These are phyloP conservation scores for Exophiala oligosperma DNA, from an alignment of 2,329 filamentous ascomycete genomes.

Conservation along the genomic window DNA sequence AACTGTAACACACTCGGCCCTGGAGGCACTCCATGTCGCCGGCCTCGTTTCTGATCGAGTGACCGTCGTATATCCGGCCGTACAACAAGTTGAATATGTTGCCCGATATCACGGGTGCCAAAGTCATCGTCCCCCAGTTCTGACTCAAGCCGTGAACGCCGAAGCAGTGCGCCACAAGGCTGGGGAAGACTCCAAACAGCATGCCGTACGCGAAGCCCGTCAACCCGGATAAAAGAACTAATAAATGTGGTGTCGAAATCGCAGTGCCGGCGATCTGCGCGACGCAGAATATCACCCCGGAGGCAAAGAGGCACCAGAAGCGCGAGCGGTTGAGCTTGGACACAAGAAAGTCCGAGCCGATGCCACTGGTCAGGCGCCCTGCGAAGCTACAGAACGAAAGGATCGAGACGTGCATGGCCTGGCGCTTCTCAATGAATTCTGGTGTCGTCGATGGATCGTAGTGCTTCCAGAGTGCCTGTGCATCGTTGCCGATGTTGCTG, in stretches of 20 bases:
- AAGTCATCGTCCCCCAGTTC: conserved; percentile 95
- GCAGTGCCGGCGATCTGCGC: conserved; percentile 76
- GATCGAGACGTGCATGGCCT: conserved; percentile 91
- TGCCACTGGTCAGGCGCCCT: conserved; percentile 77
- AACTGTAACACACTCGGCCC: conserved; percentile 76
- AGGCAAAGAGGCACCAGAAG: conserved; percentile 85
- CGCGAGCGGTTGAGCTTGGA: conserved; percentile 77
- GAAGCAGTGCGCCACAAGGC: conserved; percentile 85
- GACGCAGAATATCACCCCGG: conserved; percentile 72
- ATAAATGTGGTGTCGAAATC: conserved; percentile 72
- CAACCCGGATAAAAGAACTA: conserved; percentile 76
- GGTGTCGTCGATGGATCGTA: conserved; percentile 73
- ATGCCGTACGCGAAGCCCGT: conserved; percentile 91
- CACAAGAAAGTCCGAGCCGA: conserved; percentile 87
- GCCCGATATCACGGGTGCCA: conserved; percentile 81
- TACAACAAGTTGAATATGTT: conserved; percentile 95
- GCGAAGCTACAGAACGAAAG: conserved; percentile 85
- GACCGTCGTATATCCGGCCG: conserved; percentile 76
- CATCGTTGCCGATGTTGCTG: conserved; percentile 92
- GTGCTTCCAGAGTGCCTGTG: conserved; percentile 81
- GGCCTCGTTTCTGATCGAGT: conserved; percentile 64
- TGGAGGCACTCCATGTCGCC: conserved; percentile 75
- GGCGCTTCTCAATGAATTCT: conserved; percentile 74
- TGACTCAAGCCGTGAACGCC: conserved; percentile 85
- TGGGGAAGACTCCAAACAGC: conserved; percentile 90